A percentile compares a stretch with the other conserved stretches of the same genome.
Evolutionary conservation across 192 early-diverging fungal species (phyloP).

Genomic region (Anaeromyces robustus): DNA sequence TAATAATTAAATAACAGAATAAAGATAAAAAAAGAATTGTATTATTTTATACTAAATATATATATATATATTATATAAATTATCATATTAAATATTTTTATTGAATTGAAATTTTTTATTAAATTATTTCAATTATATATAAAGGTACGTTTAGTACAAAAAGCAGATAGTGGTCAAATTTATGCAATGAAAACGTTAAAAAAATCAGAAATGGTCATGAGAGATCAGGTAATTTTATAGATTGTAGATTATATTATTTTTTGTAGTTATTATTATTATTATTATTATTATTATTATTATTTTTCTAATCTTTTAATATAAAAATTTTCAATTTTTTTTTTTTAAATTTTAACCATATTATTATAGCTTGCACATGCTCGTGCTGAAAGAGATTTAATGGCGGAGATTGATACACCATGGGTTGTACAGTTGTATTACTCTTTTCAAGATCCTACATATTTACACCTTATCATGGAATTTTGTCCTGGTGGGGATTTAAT

Average conservation of each 20-base stretch:
- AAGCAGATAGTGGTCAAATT: constrained; percentile 89
- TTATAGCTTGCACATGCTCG: constrained; percentile 80
- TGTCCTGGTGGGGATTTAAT: constrained; percentile 97
- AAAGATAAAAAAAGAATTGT: no score
- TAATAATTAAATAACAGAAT: no score
- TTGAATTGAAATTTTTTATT: no score
- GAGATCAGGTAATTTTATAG: constrained; percentile 58
- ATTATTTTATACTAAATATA: no score
- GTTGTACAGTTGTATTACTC: constrained; percentile 97
- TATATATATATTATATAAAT: no score
- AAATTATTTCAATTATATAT: no score
- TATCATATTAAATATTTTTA: no score
- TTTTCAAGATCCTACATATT: constrained; percentile 83
- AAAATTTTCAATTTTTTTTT: no score
- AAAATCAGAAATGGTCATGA: constrained; percentile 96
- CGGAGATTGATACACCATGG: constrained; percentile 83
- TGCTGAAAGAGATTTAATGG: constrained; percentile 94
- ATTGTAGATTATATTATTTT: background rate
- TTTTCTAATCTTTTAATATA: no score
- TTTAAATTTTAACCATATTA: no score
- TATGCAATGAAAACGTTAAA: constrained; percentile 29
- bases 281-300: no score
- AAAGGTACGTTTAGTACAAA: constrained; percentile 90
- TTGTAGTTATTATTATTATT: no score
- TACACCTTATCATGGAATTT: constrained; percentile 99